Conservation (phyloP, 345 rosid genomes). For the Odontarrhena argentea region DNA sequence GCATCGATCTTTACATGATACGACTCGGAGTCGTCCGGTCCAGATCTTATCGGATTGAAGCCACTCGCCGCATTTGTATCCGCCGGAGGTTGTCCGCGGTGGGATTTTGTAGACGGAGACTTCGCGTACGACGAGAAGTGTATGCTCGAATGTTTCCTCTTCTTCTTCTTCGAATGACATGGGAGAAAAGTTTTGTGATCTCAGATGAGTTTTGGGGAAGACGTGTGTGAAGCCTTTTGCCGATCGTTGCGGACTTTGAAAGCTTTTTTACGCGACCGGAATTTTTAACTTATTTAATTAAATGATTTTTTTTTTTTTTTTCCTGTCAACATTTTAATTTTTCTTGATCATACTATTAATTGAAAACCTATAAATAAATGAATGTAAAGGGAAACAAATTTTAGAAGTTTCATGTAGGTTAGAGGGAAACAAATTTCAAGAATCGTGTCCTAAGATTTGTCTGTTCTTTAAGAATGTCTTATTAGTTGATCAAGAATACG, state of each 20-base stretch:
- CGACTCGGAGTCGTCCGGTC: constrained; percentile 96
- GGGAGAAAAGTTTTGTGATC: constrained; percentile 11
- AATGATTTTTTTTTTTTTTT: background rate
- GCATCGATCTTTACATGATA: constrained; percentile 90
- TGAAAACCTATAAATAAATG: no score
- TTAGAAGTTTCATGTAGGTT: no score
- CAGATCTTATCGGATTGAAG: constrained; percentile 99
- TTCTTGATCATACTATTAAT: no score
- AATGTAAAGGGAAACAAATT: no score
- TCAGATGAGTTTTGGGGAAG: constrained; percentile 22
- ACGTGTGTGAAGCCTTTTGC: constrained; percentile 33
- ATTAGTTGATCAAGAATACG: background rate
- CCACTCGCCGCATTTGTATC: constrained; percentile 99
- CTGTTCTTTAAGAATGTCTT: constrained; percentile 14
- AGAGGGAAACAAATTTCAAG: no score
- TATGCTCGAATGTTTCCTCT: constrained; percentile 88
- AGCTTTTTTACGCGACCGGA: constrained; percentile 13
- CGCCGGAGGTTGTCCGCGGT: constrained; percentile 90
- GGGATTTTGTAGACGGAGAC: constrained; percentile 93
- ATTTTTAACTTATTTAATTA: background rate
- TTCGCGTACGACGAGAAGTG: constrained; percentile 93
- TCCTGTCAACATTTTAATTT: no score
- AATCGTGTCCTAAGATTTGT: constrained; percentile 23
- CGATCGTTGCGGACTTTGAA: constrained; percentile 37
- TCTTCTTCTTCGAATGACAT: constrained; percentile 95